Percentiles rank a stretch among this genome's conserved stretches.
phyloP scores from a whole-genome alignment of 768 basidiomycete genomes.

The Candolleomyces eurysporus region DNA sequence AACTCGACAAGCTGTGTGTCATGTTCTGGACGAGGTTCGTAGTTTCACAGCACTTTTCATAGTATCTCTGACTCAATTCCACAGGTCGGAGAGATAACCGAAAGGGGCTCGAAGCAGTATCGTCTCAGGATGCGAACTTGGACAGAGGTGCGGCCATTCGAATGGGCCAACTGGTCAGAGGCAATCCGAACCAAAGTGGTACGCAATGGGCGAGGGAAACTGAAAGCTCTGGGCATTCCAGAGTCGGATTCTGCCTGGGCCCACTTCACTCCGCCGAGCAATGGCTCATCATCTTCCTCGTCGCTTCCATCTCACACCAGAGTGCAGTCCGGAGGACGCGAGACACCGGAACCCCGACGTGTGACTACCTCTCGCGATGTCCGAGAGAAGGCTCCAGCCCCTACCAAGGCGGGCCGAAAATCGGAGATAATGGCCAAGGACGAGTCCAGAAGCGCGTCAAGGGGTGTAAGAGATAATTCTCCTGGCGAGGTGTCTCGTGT shows the following conservation, averaged over 20 bases:
- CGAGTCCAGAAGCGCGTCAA: constrained; percentile 36
- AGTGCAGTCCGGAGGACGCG: constrained; percentile 2
- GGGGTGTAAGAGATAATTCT: constrained; percentile 15
- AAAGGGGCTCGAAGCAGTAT: constrained; percentile 40
- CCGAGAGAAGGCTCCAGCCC: constrained; percentile 27
- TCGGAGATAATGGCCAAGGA: constrained; percentile 47
- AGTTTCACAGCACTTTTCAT: neutral
- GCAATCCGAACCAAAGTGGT: constrained; percentile 48
- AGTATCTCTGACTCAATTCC: neutral
- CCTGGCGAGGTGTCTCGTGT: neutral
- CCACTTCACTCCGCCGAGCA: constrained; percentile 37
- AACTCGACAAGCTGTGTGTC: constrained; percentile 40
- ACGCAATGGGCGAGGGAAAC: constrained; percentile 47
- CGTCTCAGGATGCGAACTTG: constrained; percentile 55
- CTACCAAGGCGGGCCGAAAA: constrained; percentile 43
- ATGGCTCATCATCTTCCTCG: constrained; percentile 3
- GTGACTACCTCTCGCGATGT: constrained; percentile 44
- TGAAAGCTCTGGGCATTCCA: constrained; percentile 52
- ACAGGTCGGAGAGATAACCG: constrained; percentile 51
- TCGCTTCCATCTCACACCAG: neutral
- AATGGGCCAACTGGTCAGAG: constrained; percentile 51
- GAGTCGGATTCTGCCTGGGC: constrained; percentile 64
- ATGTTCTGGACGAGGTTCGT: constrained; percentile 49
- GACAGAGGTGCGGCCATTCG: constrained; percentile 69
- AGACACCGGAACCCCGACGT: constrained; percentile 35